Base-by-base conservation (phyloP, 371 early-diverging fungal species). In the Mucor mucedo region DNA sequence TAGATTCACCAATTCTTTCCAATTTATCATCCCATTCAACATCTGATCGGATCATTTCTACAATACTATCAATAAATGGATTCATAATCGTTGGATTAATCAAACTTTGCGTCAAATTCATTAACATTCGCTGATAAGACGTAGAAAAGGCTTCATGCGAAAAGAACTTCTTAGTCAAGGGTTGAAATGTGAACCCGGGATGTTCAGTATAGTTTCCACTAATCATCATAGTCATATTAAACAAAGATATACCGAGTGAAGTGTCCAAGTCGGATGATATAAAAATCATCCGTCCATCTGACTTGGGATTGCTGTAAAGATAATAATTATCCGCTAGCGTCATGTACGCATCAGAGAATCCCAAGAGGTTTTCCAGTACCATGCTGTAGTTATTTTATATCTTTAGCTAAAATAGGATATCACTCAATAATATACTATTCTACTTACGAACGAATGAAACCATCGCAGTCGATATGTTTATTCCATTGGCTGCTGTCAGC, bases 201-300 rank as follows among this genome's bases (percentile, higher is more conserved):
- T 62, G 70, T 4, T 65, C 60, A 9, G 55, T 55, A 29, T 76
- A 80, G 28, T 77, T 56, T 2, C 75, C 76, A 30, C 59, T 59
- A 13, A 55, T 11, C 65, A 76, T 47, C 6, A 54, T 8, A 0
- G 21, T 11, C 0, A 63, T 1, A 0, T 53, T 27, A 28, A 42
- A 38, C 1, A 58, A 13, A 16, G 54, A 29, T 28, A 30, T 55
- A 10, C 80, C 80, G 8, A 80, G 11, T 0, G 64, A 69, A 2
- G 50, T 42, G 21, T 80, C 78, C 2, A 77, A 35, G 55, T 80
- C 78, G 1, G 74, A 39, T 0, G 74, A 54, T 0, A 77, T 58
- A 21, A 66, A 80, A 7, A 66, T 67, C 39, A 71, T 66, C 5
- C 55, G 60, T 6, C 55, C 52, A 8, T 49, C 45, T 4, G 50